Evolutionary conservation across 2,329 filamentous ascomycete species (phyloP).

Genomic region (Trichoderma sp.): DNA sequence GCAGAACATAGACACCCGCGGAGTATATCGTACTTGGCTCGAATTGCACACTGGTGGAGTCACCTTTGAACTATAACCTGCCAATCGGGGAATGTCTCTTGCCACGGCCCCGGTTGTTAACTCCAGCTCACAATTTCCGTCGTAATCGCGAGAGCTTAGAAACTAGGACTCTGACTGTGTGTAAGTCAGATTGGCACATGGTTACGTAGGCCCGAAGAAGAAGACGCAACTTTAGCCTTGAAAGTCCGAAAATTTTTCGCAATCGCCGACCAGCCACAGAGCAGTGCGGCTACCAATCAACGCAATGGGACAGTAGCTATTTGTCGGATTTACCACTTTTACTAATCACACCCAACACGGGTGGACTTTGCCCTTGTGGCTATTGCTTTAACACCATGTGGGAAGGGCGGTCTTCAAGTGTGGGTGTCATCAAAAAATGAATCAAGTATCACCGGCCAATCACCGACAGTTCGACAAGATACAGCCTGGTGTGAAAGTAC

Average conservation of each 20-base stretch:
- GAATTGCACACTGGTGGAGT: background rate
- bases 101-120: background rate
- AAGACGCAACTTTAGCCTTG: background rate
- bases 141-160: background rate
- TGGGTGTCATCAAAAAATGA: background rate
- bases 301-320: background rate
- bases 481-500: background rate
- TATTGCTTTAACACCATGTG: background rate
- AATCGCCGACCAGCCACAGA: conserved; percentile 2
- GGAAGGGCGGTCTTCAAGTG: background rate
- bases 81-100: background rate
- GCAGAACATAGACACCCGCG: background rate
- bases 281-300: background rate
- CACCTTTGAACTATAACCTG: background rate
- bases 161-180: background rate
- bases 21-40: background rate
- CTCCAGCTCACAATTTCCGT: background rate
- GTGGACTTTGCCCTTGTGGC: background rate
- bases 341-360: background rate
- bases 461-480: background rate
- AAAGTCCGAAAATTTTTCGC: background rate
- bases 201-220: background rate
- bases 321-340: background rate
- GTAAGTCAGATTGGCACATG: background rate
- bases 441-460: background rate